Base-by-base conservation (phyloP, 257 asterid genomes). In the Mitragyna speciosa region DNA sequence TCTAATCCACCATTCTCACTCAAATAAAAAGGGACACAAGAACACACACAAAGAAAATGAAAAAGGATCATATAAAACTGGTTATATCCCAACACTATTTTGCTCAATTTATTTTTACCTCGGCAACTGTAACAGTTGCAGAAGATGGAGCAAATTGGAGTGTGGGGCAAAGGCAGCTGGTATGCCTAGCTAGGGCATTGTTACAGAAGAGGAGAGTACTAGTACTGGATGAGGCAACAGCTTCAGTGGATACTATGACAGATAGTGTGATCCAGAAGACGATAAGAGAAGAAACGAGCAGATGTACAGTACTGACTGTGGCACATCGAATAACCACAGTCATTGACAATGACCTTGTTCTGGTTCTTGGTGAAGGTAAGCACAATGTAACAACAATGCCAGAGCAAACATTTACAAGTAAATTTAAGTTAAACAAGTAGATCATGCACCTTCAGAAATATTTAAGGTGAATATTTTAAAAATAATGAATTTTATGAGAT, bases 111-210 rank as follows among this genome's bases (percentile, higher is more conserved):
- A 12, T 26, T 45, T 33, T 7, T 30, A 58, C 26, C 33, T 58
- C 58, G 65, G 61, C 11, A 30, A 54, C 64, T 80, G 30, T 4
- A 72, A 79, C 90, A 94, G 98, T 94, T 54, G 92, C 90, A 67
- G 97, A 92, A 89, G 96, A 92, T 84, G 98, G 98, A 82, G 97
- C 89, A 75, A 94, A 92, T 71, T 88, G 97, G 98, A 94, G 97
- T 31, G 77, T 94, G 63, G 95, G 97, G 70, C 97, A 92, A 83
- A 85, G 96, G 88, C 98, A 94, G 70, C 93, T 92, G 0, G 86
- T 94, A n/a, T 92, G 98, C 79, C 82, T 92, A 51, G 95, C 95
- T 0, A 80, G 96, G 72, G 96, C 89, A 33, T 72, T 94, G 54
- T 74, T 94, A 73, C 93, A 91, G 73, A 87, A 86, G 85, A 87